Conservation (phyloP, 768 basidiomycete species). For the Leccinum boreale region DNA sequence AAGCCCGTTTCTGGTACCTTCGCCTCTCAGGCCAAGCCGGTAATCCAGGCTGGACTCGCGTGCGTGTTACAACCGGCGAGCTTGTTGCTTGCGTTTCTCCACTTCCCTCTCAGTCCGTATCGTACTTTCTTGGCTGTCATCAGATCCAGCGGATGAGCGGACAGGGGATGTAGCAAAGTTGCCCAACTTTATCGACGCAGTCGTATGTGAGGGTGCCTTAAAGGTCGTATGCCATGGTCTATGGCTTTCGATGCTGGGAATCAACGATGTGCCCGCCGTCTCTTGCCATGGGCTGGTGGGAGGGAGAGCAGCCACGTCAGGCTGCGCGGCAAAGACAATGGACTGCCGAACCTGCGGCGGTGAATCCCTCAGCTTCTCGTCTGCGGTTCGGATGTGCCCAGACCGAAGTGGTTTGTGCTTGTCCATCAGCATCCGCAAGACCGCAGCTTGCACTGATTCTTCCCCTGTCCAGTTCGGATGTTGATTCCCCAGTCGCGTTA, state of each 20-base stretch:
- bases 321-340: background rate
- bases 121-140: conserved; percentile 36
- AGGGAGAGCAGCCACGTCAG: background rate
- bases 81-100: conserved; percentile 49
- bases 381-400: conserved; percentile 55
- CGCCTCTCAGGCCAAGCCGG: conserved; percentile 52
- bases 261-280: conserved; percentile 43
- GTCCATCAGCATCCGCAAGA: conserved; percentile 83
- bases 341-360: conserved; percentile 38
- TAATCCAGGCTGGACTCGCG: conserved; percentile 77
- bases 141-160: conserved; percentile 9
- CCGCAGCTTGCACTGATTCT: conserved; percentile 63
- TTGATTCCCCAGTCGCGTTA: conserved; percentile 38
- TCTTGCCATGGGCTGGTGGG: conserved; percentile 5
- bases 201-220: conserved; percentile 54
- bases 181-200: conserved; percentile 52
- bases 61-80: conserved; percentile 57
- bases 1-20: background rate
- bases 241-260: conserved; percentile 55
- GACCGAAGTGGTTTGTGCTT: conserved; percentile 80
- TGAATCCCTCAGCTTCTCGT: conserved; percentile 58
- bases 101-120: conserved; percentile 46
- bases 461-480: conserved; percentile 78
- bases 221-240: conserved; percentile 71
- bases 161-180: conserved; percentile 34